Base-by-base conservation (phyloP, 1,284 basidiomycete species). In the Tilletia walkeri region DNA sequence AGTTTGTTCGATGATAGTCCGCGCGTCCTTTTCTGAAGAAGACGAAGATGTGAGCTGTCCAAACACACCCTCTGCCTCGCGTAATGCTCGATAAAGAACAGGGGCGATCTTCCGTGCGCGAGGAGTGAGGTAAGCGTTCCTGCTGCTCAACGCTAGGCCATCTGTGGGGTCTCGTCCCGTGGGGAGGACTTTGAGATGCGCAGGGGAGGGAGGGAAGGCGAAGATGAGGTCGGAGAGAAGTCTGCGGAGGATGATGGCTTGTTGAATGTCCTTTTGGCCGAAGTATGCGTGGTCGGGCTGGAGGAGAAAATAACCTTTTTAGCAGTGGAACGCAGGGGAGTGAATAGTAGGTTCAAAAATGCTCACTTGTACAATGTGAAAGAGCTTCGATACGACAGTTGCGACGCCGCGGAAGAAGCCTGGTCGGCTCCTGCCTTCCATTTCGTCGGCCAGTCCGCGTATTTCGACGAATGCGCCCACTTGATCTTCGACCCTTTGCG, bases 201-300 rank as follows among this genome's bases (percentile, higher is more conserved):
- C 16, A 93, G 85, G 78, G 89, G 88, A 86, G 0, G 93, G 73
- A 0, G 85, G 95, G 80, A 93, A 88, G 5, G 91, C 85, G 16
- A 94, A 85, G 20, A 95, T 88, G 1, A 98, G 87, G 83, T 99
- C 95, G 41, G 87, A 86, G 67, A 89, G 88, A 84, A 99, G 87
- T n/a, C 91, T 89, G 59, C 91, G 90, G 30, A 99, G 87, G 24
- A 99, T 85, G 7, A 98, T 85, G 0, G 92, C 93, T 83, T 99
- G 95, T 83, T 99, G 95, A 69, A 99, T 97, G 82, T 99, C 95
- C 84, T 99, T 99, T 84, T 98, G 95, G 0, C 96, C 95, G 80
- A 99, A 97, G 84, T 98, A 99, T 30, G 92, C 90, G 70, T 89
- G 89, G 67, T 92, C 92, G 2, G 95, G 95, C 92, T 94, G 67